Percentiles rank a stretch among this genome's conserved stretches.
These are phyloP conservation scores for Sporisorium graminicola DNA, from an alignment of 1,284 basidiomycete species.

Conservation along the genomic window DNA sequence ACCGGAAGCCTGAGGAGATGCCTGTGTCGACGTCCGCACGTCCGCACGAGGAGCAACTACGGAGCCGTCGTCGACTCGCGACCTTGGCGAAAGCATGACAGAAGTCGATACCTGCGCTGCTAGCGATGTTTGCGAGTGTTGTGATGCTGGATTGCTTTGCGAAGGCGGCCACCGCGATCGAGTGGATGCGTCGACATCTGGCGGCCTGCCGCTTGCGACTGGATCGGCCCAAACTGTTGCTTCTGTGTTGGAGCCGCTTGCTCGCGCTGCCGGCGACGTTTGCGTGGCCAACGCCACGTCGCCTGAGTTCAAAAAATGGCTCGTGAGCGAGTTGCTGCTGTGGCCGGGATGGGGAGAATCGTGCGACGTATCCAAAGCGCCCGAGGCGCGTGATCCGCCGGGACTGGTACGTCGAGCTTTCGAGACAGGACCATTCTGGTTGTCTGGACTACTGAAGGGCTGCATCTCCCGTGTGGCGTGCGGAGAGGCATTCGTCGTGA, in stretches of 20 bases:
- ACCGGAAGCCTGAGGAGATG: slow-evolving; percentile 15
- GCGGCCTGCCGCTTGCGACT: not conserved
- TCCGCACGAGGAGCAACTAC: not conserved
- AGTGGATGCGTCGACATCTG: slow-evolving; percentile 4
- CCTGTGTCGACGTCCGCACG: not conserved
- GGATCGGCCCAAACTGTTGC: slow-evolving; percentile 2
- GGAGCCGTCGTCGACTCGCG: slow-evolving; percentile 14
- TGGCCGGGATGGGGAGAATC: slow-evolving; percentile 4
- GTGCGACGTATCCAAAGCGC: slow-evolving; percentile 15
- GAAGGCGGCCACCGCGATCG: slow-evolving; percentile 1
- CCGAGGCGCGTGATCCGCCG: slow-evolving; percentile 47
- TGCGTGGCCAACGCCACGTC: not conserved
- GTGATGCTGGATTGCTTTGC: not conserved
- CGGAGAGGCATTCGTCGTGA: not conserved
- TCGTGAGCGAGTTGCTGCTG: not conserved
- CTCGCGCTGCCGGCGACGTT: slow-evolving; percentile 4
- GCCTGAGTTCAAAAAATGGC: not conserved
- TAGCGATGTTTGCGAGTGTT: slow-evolving; percentile 1
- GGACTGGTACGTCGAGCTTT: slow-evolving; percentile 50
- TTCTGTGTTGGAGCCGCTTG: not conserved
- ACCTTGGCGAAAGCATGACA: slow-evolving; percentile 21
- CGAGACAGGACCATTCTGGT: slow-evolving; percentile 28
- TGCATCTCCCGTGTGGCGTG: slow-evolving; percentile 9
- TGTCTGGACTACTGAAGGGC: slow-evolving; percentile 35
- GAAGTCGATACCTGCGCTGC: slow-evolving; percentile 10